Evolutionary conservation across 1,139 yeast species (phyloP).

Genomic region (Debaryomyces sp.): DNA sequence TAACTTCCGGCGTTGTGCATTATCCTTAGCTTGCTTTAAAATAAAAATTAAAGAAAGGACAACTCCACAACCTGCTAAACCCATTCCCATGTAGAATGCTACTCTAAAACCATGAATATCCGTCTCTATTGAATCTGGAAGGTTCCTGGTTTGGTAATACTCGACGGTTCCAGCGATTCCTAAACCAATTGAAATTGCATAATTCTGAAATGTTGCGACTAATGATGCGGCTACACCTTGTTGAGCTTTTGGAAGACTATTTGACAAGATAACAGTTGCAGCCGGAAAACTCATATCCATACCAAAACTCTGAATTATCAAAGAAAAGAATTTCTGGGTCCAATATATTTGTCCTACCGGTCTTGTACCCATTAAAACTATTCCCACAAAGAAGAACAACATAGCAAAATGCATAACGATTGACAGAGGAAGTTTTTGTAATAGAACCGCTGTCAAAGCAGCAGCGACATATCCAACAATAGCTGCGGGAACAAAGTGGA

Average conservation of each 20-base stretch:
- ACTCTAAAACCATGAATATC: slow-evolving; percentile 39
- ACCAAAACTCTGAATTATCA: slow-evolving; percentile 54
- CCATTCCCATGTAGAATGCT: slow-evolving; percentile 54
- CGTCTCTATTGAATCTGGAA: slow-evolving; percentile 26
- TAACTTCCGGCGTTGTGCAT: background rate
- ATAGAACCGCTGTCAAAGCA: slow-evolving; percentile 38
- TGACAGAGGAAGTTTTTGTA: slow-evolving; percentile 42
- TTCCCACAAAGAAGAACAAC: slow-evolving; percentile 45
- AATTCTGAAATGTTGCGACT: slow-evolving; percentile 62
- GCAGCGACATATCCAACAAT: slow-evolving; percentile 53
- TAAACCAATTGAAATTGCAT: slow-evolving; percentile 63
- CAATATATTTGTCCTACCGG: slow-evolving; percentile 53
- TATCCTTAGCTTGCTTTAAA: background rate
- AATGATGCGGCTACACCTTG: slow-evolving; percentile 72
- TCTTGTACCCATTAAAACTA: slow-evolving; percentile 44
- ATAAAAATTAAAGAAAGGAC: slow-evolving; percentile 22
- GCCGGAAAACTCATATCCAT: slow-evolving; percentile 73
- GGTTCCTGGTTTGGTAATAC: slow-evolving; percentile 37
- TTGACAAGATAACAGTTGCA: slow-evolving; percentile 53
- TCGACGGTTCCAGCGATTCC: slow-evolving; percentile 70
- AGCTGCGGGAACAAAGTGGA: slow-evolving; percentile 41
- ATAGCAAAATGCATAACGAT: slow-evolving; percentile 48
- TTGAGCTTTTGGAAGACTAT: slow-evolving; percentile 51
- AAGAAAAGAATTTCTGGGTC: slow-evolving; percentile 54
- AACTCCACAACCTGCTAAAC: slow-evolving; percentile 51